Evolutionary conservation across 2,329 filamentous ascomycete species (phyloP), one percentile per base, ranked within the genome.

Genomic region (Fonsecaea multimorphosa): DNA sequence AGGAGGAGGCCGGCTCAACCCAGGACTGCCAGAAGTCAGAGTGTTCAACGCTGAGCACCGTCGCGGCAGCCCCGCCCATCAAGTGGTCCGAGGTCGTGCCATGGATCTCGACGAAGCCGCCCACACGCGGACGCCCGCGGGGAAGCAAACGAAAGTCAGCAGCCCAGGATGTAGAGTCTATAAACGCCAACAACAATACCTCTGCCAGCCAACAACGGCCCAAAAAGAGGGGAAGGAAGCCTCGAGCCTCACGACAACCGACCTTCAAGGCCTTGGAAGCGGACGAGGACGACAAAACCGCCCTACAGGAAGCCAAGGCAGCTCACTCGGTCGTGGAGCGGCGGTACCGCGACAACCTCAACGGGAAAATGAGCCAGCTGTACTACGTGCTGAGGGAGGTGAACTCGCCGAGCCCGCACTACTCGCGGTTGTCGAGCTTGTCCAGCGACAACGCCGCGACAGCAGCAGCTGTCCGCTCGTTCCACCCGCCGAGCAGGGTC

Each of bases 281-380:
- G 14, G 64, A 61, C 34, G 67, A 68, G 34, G 60, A 64, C 58
- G 19, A 49, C 22, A 61, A 66, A 19, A 53, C 67, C 2, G 57
- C 63, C 3, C 60, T 62, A 14, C 19, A 64, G 29, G 63, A 67
- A 32, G 63, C 67, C 27, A 67, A 68, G 31, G 64, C 67, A 64
- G 70, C 70, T 29, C 70, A 71, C 34, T 70, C 68, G 14, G 63
- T 70, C 6, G 68, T 71, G 24, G 70, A 71, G 46, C 59, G 68
- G 24, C 59, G 68, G 56, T 71, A 71, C 61, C 61, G 70, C 16
- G 70, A 71, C 59, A 71, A 71, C 52, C 65, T 71, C 32, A 71
- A 71, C 40, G 68, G 66, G 29, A 71, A 71, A 55, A 70, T 71
- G 54, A 65, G 65, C 49, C 67, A 71, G 46, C 61, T 71, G 24